Base-by-base conservation (phyloP, 805 yeast genomes). In the Ogataea saltuana region DNA sequence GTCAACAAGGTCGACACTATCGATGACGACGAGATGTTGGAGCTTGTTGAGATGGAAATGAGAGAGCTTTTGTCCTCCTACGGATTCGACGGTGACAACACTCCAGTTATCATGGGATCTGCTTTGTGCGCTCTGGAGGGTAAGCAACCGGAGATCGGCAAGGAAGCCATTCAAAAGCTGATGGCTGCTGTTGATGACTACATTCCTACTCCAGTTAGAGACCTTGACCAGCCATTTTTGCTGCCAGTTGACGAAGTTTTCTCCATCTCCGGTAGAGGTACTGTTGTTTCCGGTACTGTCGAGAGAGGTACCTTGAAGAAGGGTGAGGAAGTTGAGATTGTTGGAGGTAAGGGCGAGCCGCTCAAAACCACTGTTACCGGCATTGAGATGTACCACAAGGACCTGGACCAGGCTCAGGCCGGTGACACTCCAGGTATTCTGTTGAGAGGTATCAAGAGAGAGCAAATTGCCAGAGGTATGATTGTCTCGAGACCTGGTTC, bases 41-140 rank as follows among this genome's bases (percentile, higher is more conserved):
- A 93, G 78, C 83, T 93, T 61, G 99, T 93, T 55, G 99, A 93
- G 77, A 93, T 93, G 99, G 99, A 93, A 78, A 93, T 93, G 99
- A 86, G 99, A 75, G 99, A 93, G 68, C 78, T 93, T 55, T 78
- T 93, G 65, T 64, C 82, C 55, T 77, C 86, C 55, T 93, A 90
- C 70, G 98, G 97, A 48, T 93, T 91, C 57, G 98, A 93, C 64
- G 99, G 98, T 74, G 99, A 93, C 64, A 84, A 91, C 73, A 84
- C 96, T 54, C 99, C 99, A 48, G 97, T 93, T 49, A 74, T 93
- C 55, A 90, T 91, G 97, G 99, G 99, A 60, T 90, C 98, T 60
- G 99, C 98, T 56, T 76, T 93, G 61, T 87, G 96, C 71, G 98
- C 99, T 58, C 78, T 93, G 60, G 96, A 93, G 74, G 85, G 78